phyloP scores from a whole-genome alignment of 1,284 basidiomycete genomes.

The Porphyrellus sp. region DNA sequence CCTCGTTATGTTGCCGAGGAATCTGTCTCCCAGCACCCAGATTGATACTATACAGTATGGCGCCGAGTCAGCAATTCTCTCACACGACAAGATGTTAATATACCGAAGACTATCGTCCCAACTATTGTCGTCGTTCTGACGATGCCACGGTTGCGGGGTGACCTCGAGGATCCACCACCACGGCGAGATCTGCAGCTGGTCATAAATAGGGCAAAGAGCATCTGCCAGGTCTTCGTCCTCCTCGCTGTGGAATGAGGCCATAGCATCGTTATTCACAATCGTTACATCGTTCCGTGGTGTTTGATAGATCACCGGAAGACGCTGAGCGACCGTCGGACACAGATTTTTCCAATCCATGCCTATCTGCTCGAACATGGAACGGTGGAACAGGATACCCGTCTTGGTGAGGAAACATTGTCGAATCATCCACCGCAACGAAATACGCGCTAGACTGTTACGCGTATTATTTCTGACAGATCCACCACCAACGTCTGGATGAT shows the following conservation, averaged over 20 bases:
- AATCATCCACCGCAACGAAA: constrained; percentile 56
- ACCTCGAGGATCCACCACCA: constrained; percentile 51
- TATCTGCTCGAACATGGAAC: constrained; percentile 44
- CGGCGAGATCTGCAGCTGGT: constrained; percentile 40
- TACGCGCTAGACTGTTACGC: constrained; percentile 45
- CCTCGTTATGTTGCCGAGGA: constrained; percentile 38
- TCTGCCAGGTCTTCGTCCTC: constrained; percentile 51
- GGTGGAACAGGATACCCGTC: constrained; percentile 53
- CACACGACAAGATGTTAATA: constrained; percentile 25
- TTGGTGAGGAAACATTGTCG: constrained; percentile 51
- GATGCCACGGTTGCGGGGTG: constrained; percentile 34
- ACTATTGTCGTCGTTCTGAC: constrained; percentile 18
- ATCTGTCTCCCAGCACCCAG: constrained; percentile 44
- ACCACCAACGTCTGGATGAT: constrained; percentile 45
- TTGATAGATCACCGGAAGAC: constrained; percentile 37
- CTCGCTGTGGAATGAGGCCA: constrained; percentile 37
- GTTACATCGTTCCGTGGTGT: constrained; percentile 16
- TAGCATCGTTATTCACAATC: constrained; percentile 23
- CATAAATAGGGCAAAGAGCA: constrained; percentile 40
- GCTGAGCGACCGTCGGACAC: constrained; percentile 38
- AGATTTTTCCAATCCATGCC: constrained; percentile 48
- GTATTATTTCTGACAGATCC: constrained; percentile 44
- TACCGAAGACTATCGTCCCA: constrained; percentile 28
- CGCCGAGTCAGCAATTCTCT: constrained; percentile 2
- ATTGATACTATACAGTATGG: constrained; percentile 42